phyloP scores from a whole-genome alignment of 352 stramenopile species.

The Thalassiosira hispida region DNA sequence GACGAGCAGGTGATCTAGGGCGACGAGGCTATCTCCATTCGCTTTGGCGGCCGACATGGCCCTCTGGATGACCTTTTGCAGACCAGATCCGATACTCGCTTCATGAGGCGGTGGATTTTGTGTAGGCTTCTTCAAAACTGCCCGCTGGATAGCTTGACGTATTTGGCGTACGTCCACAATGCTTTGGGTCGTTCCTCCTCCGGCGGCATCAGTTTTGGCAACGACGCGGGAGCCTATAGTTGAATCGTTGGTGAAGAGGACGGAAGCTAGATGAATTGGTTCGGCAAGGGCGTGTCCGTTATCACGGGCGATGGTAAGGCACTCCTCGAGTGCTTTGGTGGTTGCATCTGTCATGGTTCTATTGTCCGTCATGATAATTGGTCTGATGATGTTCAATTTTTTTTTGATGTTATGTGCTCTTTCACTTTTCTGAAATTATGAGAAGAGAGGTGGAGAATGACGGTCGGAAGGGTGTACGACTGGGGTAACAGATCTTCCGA shows the following conservation, averaged over 20 bases:
- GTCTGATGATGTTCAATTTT: too few relatives aligned
- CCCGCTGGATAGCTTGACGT: conserved; percentile 63
- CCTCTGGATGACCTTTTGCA: conserved; percentile 71
- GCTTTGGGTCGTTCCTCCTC: neutral
- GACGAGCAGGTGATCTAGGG: conserved; percentile 78
- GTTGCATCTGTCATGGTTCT: conserved; percentile 81
- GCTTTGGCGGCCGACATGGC: conserved; percentile 68
- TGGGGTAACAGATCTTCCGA: too few relatives aligned
- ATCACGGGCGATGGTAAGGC: conserved; percentile 66
- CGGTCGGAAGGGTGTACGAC: too few relatives aligned
- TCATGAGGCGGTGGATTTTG: conserved; percentile 77
- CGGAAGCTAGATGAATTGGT: conserved; percentile 73
- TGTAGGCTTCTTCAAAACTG: conserved; percentile 75
- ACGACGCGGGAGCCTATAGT: conserved; percentile 72
- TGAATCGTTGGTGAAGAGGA: conserved; percentile 72
- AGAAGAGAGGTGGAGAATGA: too few relatives aligned
- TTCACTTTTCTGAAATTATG: too few relatives aligned
- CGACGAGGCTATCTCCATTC: conserved; percentile 79
- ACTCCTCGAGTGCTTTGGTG: conserved; percentile 72
- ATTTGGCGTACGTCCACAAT: conserved; percentile 66
- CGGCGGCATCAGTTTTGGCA: conserved; percentile 42
- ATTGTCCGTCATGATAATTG: conserved; percentile 43
- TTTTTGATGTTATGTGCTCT: too few relatives aligned
- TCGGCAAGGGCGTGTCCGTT: conserved; percentile 77
- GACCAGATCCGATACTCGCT: conserved; percentile 51